These are phyloP conservation scores for Aspergillus uvarum DNA, from an alignment of 2,329 filamentous ascomycete species.

Conservation along the genomic window DNA sequence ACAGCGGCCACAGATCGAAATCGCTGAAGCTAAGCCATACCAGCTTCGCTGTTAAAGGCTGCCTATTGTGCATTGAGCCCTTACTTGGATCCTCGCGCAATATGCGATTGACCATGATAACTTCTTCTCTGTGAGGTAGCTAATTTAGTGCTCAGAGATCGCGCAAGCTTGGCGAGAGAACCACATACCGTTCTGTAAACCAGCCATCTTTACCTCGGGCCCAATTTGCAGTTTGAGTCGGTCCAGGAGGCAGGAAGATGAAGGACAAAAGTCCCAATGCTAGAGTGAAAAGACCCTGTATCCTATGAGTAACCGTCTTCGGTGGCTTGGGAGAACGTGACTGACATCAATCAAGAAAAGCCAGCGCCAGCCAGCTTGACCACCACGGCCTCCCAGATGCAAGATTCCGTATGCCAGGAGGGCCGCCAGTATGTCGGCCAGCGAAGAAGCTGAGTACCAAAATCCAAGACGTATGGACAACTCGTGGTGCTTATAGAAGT, in stretches of 20 bases:
- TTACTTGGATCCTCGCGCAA: conserved; percentile 54
- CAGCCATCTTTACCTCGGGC: conserved; percentile 51
- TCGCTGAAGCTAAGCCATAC: conserved; percentile 53
- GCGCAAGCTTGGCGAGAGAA: neutral
- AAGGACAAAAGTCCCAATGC: conserved; percentile 27
- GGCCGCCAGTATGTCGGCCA: conserved; percentile 48
- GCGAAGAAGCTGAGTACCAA: conserved; percentile 24
- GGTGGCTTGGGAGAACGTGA: conserved; percentile 42
- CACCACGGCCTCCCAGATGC: conserved; percentile 33
- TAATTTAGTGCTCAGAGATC: neutral
- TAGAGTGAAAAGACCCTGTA: conserved; percentile 25
- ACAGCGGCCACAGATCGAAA: conserved; percentile 57
- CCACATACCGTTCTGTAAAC: conserved; percentile 55
- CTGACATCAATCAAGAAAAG: conserved; percentile 36
- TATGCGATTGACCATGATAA: conserved; percentile 65
- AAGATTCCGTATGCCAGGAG: conserved; percentile 46
- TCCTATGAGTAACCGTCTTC: neutral
- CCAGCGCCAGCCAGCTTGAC: conserved; percentile 36
- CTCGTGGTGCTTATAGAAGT: conserved; percentile 69
- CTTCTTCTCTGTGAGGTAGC: conserved; percentile 51
- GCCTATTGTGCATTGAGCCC: conserved; percentile 57
- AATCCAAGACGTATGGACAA: conserved; percentile 51
- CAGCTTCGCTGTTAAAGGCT: conserved; percentile 48
- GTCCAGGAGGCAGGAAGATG: conserved; percentile 59
- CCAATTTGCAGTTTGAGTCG: conserved; percentile 54